Evolutionary conservation across 148 eudicot genomes (phyloP).

Genomic region (Talinum fruticosum): DNA sequence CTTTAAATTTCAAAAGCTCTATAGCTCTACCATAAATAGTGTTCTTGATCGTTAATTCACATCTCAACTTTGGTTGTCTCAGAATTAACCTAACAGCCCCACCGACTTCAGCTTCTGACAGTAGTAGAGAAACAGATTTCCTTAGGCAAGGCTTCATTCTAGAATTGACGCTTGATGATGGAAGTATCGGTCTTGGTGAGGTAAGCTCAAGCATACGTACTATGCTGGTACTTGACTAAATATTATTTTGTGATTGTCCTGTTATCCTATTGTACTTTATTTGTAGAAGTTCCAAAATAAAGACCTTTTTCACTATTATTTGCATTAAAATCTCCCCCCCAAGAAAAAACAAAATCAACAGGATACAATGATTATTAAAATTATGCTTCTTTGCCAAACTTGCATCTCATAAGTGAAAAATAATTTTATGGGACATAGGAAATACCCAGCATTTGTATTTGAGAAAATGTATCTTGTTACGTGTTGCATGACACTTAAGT

Average conservation of each 20-base stretch:
- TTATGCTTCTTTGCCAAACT: no score
- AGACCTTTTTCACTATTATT: background rate
- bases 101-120: conserved; percentile 59
- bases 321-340: background rate
- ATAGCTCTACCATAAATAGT: background rate
- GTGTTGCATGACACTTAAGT: background rate
- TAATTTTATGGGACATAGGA: background rate
- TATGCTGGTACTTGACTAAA: background rate
- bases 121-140: conserved; percentile 27
- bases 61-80: conserved; percentile 27
- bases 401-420: background rate
- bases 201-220: conserved; percentile 35
- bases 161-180: conserved; percentile 75
- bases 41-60: conserved; percentile 14
- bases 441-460: background rate
- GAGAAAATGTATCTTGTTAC: background rate
- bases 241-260: background rate
- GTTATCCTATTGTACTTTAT: no score
- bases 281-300: background rate
- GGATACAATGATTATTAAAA: no score
- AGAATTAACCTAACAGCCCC: conserved; percentile 76
- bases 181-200: conserved; percentile 88
- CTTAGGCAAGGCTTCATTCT: conserved; percentile 79
- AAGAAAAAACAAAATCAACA: background rate
- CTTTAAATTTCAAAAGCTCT: conserved; percentile 13